Conservation (phyloP, 169 alveolate genomes). For the Plasmodium cynomolgi region DNA sequence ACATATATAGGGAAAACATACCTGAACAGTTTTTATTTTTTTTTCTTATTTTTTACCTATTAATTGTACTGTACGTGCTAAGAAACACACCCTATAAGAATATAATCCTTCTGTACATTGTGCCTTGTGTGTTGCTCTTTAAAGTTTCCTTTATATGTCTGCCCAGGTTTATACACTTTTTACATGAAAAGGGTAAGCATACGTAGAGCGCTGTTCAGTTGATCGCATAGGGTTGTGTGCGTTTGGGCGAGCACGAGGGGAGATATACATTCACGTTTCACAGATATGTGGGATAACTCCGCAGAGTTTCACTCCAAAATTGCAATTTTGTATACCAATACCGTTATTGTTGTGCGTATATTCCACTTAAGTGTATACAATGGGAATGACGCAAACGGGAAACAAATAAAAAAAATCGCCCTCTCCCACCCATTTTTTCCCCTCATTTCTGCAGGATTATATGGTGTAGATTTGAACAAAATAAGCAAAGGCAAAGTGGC, state of each 20-base stretch:
- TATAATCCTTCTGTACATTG: constrained; percentile 41
- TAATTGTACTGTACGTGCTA: constrained; percentile 45
- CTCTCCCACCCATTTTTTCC: background rate
- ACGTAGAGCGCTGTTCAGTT: background rate
- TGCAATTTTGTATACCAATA: background rate
- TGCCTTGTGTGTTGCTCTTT: constrained; percentile 54
- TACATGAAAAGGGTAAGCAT: constrained; percentile 52
- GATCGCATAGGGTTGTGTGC: background rate
- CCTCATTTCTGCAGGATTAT: constrained; percentile 55
- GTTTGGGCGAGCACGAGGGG: background rate
- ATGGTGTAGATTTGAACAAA: constrained; percentile 77
- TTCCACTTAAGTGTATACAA: background rate
- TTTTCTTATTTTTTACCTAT: constrained; percentile 46
- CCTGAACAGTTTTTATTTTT: constrained; percentile 22
- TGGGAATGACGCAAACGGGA: background rate
- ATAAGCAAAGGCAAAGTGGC: constrained; percentile 80
- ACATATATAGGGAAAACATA: constrained; percentile 28
- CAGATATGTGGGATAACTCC: background rate
- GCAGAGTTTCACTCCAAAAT: background rate
- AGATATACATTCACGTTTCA: background rate
- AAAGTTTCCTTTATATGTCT: constrained; percentile 53
- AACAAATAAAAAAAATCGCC: background rate
- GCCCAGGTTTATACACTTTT: constrained; percentile 52
- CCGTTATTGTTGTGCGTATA: background rate
- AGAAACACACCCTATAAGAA: constrained; percentile 36